Conservation (phyloP, 345 rosid genomes). For the Acer negundo region DNA sequence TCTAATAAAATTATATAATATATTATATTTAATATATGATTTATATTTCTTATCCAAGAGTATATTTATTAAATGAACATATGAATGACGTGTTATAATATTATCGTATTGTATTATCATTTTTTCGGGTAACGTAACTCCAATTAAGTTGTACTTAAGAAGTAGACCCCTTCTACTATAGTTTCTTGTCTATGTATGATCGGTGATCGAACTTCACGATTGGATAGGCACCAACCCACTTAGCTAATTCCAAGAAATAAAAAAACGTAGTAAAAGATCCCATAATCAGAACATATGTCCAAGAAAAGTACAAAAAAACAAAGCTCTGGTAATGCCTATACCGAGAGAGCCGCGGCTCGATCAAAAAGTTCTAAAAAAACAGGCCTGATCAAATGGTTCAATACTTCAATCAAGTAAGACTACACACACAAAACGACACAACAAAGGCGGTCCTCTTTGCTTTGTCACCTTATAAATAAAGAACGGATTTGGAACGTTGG, state of each 20-base stretch:
- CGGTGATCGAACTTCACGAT: background rate
- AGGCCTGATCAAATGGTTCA: conserved; percentile 10
- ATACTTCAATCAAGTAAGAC: conserved; percentile 17
- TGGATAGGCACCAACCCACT: conserved; percentile 12
- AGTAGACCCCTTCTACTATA: no score
- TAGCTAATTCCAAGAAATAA: background rate
- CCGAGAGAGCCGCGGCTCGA: conserved; percentile 1
- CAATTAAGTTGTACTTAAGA: background rate
- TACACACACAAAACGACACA: conserved; percentile 41
- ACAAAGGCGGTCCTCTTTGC: conserved; percentile 37
- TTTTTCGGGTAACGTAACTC: background rate
- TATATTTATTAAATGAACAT: no score
- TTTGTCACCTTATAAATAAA: conserved; percentile 38
- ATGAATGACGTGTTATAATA: no score
- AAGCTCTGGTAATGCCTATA: background rate
- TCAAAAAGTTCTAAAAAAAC: background rate
- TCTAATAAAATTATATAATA: no score
- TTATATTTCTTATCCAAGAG: no score
- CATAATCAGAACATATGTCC: background rate
- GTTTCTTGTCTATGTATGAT: background rate
- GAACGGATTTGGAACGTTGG: conserved; percentile 27
- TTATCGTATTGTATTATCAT: no score
- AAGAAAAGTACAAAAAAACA: background rate
- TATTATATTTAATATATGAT: no score
- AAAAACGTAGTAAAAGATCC: background rate